Evolutionary conservation across 192 early-diverging fungal species (phyloP).

Genomic region (Pilaira anomala): DNA sequence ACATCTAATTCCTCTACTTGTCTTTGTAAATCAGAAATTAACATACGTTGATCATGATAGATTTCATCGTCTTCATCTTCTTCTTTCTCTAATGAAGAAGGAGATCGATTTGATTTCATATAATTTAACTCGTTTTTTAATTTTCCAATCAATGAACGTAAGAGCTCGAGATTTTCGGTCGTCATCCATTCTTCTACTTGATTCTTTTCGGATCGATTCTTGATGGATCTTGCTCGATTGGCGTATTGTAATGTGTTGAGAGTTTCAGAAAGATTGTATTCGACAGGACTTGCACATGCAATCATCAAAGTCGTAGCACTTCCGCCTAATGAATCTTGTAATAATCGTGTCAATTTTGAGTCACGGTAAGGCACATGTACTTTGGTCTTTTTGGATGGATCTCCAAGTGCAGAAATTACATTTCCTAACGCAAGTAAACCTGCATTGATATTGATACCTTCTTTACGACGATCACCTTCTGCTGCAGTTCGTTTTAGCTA

Average conservation of each 20-base stretch:
- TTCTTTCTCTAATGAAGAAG: neutral
- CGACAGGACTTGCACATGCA: constrained; percentile 87
- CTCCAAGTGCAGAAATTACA: constrained; percentile 93
- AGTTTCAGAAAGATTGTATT: constrained; percentile 82
- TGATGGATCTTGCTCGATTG: constrained; percentile 92
- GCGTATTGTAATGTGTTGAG: constrained; percentile 96
- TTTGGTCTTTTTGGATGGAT: constrained; percentile 52
- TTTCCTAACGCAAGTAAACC: constrained; percentile 94
- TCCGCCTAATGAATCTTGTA: constrained; percentile 97
- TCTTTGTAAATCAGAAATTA: constrained; percentile 31
- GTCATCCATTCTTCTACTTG: constrained; percentile 60
- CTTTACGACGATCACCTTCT: constrained; percentile 88
- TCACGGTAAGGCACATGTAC: constrained; percentile 94
- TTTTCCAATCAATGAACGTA: constrained; percentile 60
- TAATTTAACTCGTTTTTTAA: constrained; percentile 57
- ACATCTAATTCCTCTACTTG: constrained; percentile 37
- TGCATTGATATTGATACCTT: constrained; percentile 97
- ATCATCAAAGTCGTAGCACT: constrained; percentile 91
- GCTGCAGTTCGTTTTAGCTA: constrained; percentile 87
- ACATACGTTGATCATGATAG: constrained; percentile 27
- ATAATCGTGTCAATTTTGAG: constrained; percentile 91
- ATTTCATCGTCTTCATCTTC: constrained; percentile 22
- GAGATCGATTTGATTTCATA: constrained; percentile 34
- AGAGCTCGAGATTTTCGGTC: constrained; percentile 62
- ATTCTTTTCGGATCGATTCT: constrained; percentile 45